These are phyloP conservation scores for Fusarium veterinarium DNA, from an alignment of 2,329 filamentous ascomycete genomes.

Conservation along the genomic window DNA sequence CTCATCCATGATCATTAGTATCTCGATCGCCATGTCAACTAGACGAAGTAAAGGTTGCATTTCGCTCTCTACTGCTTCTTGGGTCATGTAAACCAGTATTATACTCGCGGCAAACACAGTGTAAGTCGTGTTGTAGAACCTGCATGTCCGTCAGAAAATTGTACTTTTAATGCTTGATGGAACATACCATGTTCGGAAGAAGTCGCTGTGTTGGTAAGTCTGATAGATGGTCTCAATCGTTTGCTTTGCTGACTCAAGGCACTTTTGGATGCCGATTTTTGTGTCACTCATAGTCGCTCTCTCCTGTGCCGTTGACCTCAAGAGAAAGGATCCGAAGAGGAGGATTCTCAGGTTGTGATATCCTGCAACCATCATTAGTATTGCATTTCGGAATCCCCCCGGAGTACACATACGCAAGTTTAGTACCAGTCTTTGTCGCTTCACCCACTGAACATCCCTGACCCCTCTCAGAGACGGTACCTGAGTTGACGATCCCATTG, in stretches of 20 bases:
- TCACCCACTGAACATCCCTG: not conserved
- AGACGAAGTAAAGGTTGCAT: not conserved
- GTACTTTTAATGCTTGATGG: not conserved
- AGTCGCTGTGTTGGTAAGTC: not conserved
- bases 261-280: not conserved
- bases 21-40: not conserved
- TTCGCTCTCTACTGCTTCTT: not conserved
- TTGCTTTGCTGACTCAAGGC: not conserved
- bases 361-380: not conserved
- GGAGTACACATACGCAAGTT: too few relatives aligned
- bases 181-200: not conserved
- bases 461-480: not conserved
- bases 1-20: not conserved
- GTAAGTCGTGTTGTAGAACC: not conserved
- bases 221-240: not conserved
- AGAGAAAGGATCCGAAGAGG: not conserved
- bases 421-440: not conserved
- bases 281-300: not conserved
- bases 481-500: not conserved
- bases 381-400: too few relatives aligned
- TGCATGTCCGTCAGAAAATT: not conserved
- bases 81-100: not conserved
- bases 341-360: not conserved
- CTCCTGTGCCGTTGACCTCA: not conserved
- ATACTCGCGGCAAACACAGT: not conserved